Percentiles rank a stretch among this genome's conserved stretches.
phyloP scores from a whole-genome alignment of 2,329 filamentous ascomycete species.

The Paecilomyces dactylethromorphus region DNA sequence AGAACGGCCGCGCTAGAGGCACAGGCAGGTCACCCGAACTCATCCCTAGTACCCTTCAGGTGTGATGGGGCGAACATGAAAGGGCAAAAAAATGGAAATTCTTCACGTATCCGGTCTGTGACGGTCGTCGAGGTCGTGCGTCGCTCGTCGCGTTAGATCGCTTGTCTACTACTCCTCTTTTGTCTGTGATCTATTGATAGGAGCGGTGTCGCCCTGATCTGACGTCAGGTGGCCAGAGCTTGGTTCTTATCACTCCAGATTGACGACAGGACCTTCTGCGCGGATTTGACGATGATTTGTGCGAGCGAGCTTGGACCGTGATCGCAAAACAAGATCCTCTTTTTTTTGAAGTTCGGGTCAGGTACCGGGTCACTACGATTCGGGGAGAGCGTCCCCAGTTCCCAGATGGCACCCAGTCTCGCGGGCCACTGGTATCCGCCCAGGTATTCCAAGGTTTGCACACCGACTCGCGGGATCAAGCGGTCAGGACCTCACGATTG shows the following conservation, averaged over 20 bases:
- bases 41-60: neutral
- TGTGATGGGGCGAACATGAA: neutral
- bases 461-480: neutral
- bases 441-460: neutral
- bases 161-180: neutral
- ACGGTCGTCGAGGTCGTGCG: neutral
- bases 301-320: neutral
- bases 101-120: neutral
- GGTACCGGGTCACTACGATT: neutral
- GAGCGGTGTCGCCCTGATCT: neutral
- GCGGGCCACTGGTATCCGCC: neutral
- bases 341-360: neutral
- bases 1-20: neutral
- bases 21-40: neutral
- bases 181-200: neutral
- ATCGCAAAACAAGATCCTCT: neutral
- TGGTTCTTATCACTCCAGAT: neutral
- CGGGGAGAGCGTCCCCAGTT: neutral
- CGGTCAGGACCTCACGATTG: neutral
- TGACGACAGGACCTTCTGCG: neutral
- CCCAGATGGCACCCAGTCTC: neutral
- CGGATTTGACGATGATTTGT: neutral
- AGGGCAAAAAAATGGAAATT: too few relatives aligned
- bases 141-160: neutral
- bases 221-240: constrained; percentile 15